These are phyloP conservation scores for Verticillium longisporum DNA, from an alignment of 2,329 filamentous ascomycete genomes.

Conservation along the genomic window DNA sequence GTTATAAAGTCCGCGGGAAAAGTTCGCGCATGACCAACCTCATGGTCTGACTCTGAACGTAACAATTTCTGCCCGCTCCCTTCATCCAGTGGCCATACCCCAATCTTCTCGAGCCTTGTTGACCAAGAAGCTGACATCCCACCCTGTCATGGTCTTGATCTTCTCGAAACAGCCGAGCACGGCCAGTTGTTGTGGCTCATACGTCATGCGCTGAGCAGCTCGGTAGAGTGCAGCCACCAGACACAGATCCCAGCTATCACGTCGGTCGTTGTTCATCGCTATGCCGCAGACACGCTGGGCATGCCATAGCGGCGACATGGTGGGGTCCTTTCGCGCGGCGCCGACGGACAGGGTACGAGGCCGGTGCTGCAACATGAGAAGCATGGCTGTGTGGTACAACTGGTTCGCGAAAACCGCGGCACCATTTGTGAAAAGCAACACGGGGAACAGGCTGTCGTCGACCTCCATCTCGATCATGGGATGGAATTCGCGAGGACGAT, in stretches of 20 bases:
- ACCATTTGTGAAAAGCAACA: conserved; percentile 28
- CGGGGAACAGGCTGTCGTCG: conserved; percentile 22
- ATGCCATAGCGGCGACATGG: conserved; percentile 40
- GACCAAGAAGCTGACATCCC: conserved; percentile 21
- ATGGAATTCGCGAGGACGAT: conserved; percentile 22
- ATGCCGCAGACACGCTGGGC: conserved; percentile 41
- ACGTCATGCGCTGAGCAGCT: conserved; percentile 39
- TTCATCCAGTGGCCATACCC: conserved; percentile 6
- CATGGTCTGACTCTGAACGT: background rate
- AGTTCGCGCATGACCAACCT: background rate
- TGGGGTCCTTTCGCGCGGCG: conserved; percentile 18
- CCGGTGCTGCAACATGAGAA: conserved; percentile 43
- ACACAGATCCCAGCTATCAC: conserved; percentile 38
- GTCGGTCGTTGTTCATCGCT: conserved; percentile 35
- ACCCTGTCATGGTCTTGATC: conserved; percentile 32
- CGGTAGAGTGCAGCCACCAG: conserved; percentile 38
- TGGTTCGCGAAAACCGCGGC: conserved; percentile 44
- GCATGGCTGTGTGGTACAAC: conserved; percentile 48
- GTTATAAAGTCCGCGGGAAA: conserved; percentile 21
- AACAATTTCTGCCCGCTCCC: background rate
- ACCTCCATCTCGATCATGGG: conserved; percentile 25
- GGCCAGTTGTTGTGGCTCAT: conserved; percentile 36
- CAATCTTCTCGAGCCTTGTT: conserved; percentile 19
- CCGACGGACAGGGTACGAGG: conserved; percentile 32
- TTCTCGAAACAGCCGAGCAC: conserved; percentile 30